phyloP scores from a whole-genome alignment of 768 basidiomycete species.

The Tulasnella sp. region DNA sequence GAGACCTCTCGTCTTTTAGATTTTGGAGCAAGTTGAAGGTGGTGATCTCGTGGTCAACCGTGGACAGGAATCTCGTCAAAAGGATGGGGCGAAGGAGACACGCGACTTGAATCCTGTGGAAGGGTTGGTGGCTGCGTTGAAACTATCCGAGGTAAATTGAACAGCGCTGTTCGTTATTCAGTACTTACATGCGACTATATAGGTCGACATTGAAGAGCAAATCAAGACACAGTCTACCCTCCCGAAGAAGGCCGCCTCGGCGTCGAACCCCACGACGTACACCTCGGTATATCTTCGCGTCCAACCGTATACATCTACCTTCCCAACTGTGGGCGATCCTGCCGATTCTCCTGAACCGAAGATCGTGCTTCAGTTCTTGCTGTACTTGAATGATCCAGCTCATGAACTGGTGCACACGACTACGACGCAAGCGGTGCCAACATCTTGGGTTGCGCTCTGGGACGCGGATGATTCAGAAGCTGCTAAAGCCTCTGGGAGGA shows the following conservation, averaged over 20 bases:
- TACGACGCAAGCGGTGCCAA: constrained; percentile 70
- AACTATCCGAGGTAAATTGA: constrained; percentile 65
- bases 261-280: constrained; percentile 54
- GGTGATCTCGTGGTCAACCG: constrained; percentile 80
- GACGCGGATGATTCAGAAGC: constrained; percentile 35
- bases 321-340: constrained; percentile 22
- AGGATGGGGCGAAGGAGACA: constrained; percentile 35
- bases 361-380: constrained; percentile 48
- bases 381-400: constrained; percentile 62
- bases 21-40: constrained; percentile 90
- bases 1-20: constrained; percentile 32
- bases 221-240: constrained; percentile 37
- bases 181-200: not conserved
- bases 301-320: constrained; percentile 60
- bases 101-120: constrained; percentile 76
- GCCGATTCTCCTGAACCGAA: constrained; percentile 19
- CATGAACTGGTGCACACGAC: constrained; percentile 69
- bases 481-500: constrained; percentile 1
- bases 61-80: constrained; percentile 63
- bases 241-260: constrained; percentile 24
- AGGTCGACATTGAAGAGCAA: constrained; percentile 71
- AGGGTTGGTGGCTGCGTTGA: constrained; percentile 70
- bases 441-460: constrained; percentile 78
- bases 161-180: constrained; percentile 19
- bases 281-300: constrained; percentile 88